Evolutionary conservation across 371 early-diverging fungal species (phyloP), one percentile per base, ranked within the genome.

Genomic region (Conidiobolus incongruus): DNA sequence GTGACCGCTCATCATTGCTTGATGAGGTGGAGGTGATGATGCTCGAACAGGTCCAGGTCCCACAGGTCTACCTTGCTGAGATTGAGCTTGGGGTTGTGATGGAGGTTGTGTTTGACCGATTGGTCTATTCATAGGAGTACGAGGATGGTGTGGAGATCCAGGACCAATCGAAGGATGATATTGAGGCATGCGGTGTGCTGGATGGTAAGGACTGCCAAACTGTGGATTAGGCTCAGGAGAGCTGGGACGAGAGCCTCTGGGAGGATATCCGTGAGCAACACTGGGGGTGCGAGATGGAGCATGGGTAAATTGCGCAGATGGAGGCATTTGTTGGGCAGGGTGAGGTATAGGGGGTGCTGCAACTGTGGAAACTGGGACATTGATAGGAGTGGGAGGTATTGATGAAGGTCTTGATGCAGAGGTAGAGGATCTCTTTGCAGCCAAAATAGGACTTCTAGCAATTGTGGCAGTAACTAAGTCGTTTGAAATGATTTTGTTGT

Each of bases 381-480:
- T 33, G 22, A 22, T 8, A 4, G 22, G 38, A 36, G 24, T 26
- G 29, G 23, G 42, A 6, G 31, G 11, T 10, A 32, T n/a, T 12
- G 33, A 17, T 13, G 20, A n/a, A 5, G 28, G 12, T 6, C 44
- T 15, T 4, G 26, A 26, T 26, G 16, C 26, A 12, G 11, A 20
- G 4, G 21, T 33, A 4, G 44, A 44, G 8, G 35, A 44, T 4
- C 44, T 15, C 17, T 44, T 44, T 6, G 44, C 44, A 2, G 44
- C 44, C 13, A 44, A 21, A 10, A 44, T 44, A 2, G 44, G 44
- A 24, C 44, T 44, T 2, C 44, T 32, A 3, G 44, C 44, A 13
- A 44, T 44, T 4, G 44, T 20, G 5, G 44, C 44, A 44, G 23
- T 44, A 4, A 44, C 44, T n/a, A 32, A 35, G 15, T 44, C 44